phyloP scores from a whole-genome alignment of 805 yeast species.

The Starmerella roubikii region DNA sequence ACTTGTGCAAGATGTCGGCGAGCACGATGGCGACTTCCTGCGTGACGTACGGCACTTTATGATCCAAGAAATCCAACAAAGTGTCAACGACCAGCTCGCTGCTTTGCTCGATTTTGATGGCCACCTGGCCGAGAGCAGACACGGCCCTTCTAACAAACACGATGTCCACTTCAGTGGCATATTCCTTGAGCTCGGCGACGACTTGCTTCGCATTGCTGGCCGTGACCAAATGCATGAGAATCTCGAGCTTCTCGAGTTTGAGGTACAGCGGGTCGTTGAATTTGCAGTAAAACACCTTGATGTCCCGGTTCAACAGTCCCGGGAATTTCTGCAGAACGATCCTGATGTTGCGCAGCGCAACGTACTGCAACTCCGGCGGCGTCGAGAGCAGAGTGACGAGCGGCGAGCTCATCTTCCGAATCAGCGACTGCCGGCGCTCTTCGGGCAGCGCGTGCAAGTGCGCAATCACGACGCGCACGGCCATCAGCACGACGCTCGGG shows the following conservation, averaged over 20 bases:
- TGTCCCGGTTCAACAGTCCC: conserved; percentile 55
- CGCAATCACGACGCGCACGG: conserved; percentile 66
- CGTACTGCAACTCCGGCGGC: conserved; percentile 90
- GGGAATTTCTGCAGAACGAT: conserved; percentile 85
- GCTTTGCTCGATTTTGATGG: conserved; percentile 56
- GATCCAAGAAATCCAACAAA: conserved; percentile 46
- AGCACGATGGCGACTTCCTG: conserved; percentile 71
- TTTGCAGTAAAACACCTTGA: conserved; percentile 80
- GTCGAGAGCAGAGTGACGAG: conserved; percentile 75
- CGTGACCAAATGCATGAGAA: conserved; percentile 65
- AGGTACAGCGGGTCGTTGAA: conserved; percentile 85
- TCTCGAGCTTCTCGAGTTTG: conserved; percentile 86
- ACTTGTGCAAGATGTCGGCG: conserved; percentile 62
- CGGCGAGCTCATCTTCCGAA: conserved; percentile 70
- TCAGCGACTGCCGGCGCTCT: conserved; percentile 31
- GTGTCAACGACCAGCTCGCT: conserved; percentile 55
- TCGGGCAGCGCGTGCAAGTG: conserved; percentile 33
- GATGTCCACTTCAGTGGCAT: conserved; percentile 77
- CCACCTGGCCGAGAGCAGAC: conserved; percentile 79
- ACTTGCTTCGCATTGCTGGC: conserved; percentile 48
- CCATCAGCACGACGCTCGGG: conserved; percentile 81
- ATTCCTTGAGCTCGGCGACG: conserved; percentile 66
- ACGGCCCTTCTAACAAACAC: conserved; percentile 83
- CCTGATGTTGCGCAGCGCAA: conserved; percentile 80
- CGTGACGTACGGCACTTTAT: conserved; percentile 51